Conservation (phyloP, 805 yeast genomes). For the Suhomyces sp. region DNA sequence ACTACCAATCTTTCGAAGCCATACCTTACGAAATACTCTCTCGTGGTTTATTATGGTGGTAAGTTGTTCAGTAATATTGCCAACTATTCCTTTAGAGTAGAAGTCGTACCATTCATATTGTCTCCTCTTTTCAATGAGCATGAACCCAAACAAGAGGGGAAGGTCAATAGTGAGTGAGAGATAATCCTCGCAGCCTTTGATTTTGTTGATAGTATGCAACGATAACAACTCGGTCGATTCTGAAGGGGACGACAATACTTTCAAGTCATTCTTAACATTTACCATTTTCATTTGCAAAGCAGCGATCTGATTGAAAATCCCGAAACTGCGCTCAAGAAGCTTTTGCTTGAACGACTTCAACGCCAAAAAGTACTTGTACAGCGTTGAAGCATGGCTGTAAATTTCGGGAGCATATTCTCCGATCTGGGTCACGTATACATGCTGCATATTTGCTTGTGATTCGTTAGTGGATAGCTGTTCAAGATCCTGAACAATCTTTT, state of each 20-base stretch:
- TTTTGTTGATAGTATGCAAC: conserved; percentile 20
- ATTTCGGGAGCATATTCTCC: conserved; percentile 24
- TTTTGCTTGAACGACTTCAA: conserved; percentile 32
- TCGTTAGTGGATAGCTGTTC: conserved; percentile 13
- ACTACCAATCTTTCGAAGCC: conserved; percentile 62
- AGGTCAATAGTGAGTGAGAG: conserved; percentile 54
- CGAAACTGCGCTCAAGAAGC: conserved; percentile 19
- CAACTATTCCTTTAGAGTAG: conserved; percentile 36
- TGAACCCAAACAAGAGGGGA: conserved; percentile 71
- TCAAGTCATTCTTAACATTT: conserved; percentile 27
- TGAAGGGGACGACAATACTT: conserved; percentile 18
- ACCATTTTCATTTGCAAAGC: conserved; percentile 38
- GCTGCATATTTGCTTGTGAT: conserved; percentile 8
- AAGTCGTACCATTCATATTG: conserved; percentile 56
- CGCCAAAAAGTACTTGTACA: conserved; percentile 32
- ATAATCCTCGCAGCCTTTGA: conserved; percentile 35
- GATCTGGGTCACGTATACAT: conserved; percentile 23
- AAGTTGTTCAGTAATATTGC: conserved; percentile 53
- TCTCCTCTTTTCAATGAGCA: conserved; percentile 58
- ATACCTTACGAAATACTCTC: conserved; percentile 49
- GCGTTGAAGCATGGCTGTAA: conserved; percentile 25
- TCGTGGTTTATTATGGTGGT: conserved; percentile 59
- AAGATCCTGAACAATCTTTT: conserved; percentile 17
- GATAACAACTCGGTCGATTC: conserved; percentile 6
- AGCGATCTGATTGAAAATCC: conserved; percentile 33